Evolutionary conservation across 2,329 filamentous ascomycete genomes (phyloP), one percentile per base, ranked within the genome.

Genomic region (Neofusicoccum cordaticola): DNA sequence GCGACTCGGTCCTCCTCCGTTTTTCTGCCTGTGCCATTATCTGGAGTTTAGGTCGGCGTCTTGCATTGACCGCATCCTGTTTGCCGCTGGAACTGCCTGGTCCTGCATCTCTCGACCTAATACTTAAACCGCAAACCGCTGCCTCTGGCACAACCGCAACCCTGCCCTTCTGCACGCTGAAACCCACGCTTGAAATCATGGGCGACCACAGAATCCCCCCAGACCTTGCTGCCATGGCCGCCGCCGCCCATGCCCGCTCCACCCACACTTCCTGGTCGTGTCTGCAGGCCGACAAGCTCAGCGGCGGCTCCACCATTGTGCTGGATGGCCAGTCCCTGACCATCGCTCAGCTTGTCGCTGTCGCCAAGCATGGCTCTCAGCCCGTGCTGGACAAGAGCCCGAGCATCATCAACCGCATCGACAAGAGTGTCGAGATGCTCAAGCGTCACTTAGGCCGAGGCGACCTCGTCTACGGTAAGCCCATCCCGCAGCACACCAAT

Each of bases 1-100:
- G 67, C 4, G 69, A 42, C 68, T 82, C 76, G 4, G 69, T 68
- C 17, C 69, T 64, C 63, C 72, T 70, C 13, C 68, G 67, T 13
- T 71, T 67, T 56, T 69, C 69, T 3, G 74, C 72, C 8, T 22
- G 22, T 22, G 22, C 22, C 22, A 22, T 22, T 22, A 3, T 22
- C 22, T 22, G 3, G 22, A 22, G 22, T 22, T 22, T 3, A 22
- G 22, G 22, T 22, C 22, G 22, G 22, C 22, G 22, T 22, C 22
- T 22, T 22, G 22, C 22, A 22, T 22, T 22, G 22, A 22, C 22
- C 22, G 22, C 22, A 22, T 22, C 22, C 22, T 22, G 22, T 22
- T 22, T 22, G 22, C 22, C 22, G 22, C 22, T 22, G 22, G 3
- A 22, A 22, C 0, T 22, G 22, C 22, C 22, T 22, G 22, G 22